These are phyloP conservation scores for Yamadazyma atmosphaerica DNA, from an alignment of 1,139 yeast genomes.

Conservation along the genomic window DNA sequence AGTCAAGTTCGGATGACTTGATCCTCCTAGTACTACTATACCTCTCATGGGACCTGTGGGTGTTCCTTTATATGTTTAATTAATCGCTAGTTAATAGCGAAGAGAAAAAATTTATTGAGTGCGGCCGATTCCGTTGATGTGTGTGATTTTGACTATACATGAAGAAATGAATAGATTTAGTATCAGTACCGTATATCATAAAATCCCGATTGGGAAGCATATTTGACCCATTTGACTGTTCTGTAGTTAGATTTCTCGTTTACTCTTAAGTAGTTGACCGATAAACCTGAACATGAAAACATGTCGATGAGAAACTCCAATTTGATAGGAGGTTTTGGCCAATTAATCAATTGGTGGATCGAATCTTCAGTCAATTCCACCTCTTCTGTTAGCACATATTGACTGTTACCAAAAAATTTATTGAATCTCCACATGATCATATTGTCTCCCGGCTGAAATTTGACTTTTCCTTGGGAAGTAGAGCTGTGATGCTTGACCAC, in stretches of 20 bases:
- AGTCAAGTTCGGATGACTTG: conserved; percentile 69
- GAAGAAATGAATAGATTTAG: too few relatives aligned
- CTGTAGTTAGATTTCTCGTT: conserved; percentile 64
- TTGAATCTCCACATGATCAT: conserved; percentile 68
- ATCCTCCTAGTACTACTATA: conserved; percentile 74
- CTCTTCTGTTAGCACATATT: conserved; percentile 54
- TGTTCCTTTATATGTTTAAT: not conserved
- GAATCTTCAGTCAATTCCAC: conserved; percentile 34
- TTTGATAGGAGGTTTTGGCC: conserved; percentile 80
- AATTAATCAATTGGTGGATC: conserved; percentile 25
- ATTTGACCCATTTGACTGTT: conserved; percentile 87
- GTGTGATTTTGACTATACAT: too few relatives aligned
- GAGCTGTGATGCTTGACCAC: conserved; percentile 52
- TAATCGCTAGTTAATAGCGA: not conserved
- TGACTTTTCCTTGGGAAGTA: conserved; percentile 64
- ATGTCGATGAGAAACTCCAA: conserved; percentile 69
- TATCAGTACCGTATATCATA: conserved; percentile 71
- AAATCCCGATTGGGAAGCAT: conserved; percentile 71
- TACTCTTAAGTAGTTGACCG: conserved; percentile 72
- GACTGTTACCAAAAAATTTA: conserved; percentile 68
- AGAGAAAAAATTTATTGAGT: not conserved
- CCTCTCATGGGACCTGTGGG: conserved; percentile 55
- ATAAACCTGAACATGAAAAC: conserved; percentile 78
- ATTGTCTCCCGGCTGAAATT: conserved; percentile 66
- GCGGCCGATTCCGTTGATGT: not conserved